Base-by-base conservation (phyloP, 2,329 filamentous ascomycete species). In the Diaporthe humulicola region DNA sequence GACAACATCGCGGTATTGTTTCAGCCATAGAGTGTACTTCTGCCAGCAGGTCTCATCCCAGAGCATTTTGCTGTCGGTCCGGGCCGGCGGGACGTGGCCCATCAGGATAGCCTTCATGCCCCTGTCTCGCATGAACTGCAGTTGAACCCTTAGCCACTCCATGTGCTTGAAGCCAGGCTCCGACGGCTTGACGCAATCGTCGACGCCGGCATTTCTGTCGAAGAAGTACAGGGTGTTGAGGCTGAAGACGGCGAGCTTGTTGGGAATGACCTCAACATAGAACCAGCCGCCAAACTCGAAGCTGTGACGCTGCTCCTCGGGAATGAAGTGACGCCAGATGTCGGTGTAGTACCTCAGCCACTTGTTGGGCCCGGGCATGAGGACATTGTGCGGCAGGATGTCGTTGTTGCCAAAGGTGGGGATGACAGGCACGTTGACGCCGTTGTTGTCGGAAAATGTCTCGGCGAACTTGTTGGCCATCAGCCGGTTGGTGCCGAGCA, bases 21-120 rank as follows among this genome's bases (percentile, higher is more conserved):
- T 90, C 80, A 96, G 86, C 95, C 96, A 98, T 5, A 98, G 86
- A 0, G 95, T 94, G 84, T 98, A 99, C 82, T 98, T 98, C 82
- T 98, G 96, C 96, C 96, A 99, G 85, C 97, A 99, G 0, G 94
- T 95, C 87, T 98, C 96, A 78, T 98, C 95, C 97, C 97, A 99
- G 76, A 91, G 92, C 80, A 91, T 90, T 87, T 98, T 98, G 84
- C 92, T 93, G 48, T 91, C 89, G 1, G 96, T 97, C 76, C 96
- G 89, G 1, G 96, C 96, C 0, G 97, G 97, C 1, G 97, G 96
- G 5, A 99, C 95, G 83, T 99, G 97, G 2, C 97, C 96, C 79
- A 94, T 97, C 71, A 99, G 85, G 70, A 99, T 98, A 19, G 94
- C 97, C 85, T 98, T 98, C 92, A 98, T 95, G 57, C 94, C 93